Evolutionary conservation across 345 rosid genomes (phyloP).

Genomic region (Reutealis trisperma): DNA sequence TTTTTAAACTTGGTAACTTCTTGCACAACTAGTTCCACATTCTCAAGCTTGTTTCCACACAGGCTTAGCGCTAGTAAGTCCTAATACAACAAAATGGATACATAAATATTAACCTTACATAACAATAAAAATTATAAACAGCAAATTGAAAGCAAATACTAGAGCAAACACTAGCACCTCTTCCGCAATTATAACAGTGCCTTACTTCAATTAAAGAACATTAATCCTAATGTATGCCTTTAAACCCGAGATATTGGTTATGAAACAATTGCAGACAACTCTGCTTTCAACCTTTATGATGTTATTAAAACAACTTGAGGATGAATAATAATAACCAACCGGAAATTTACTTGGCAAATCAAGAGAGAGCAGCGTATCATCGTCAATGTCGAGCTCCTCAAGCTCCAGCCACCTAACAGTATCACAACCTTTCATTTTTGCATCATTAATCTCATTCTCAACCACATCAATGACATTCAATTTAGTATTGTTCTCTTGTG

Average conservation of each 20-base stretch:
- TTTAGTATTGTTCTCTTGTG: constrained; percentile 24
- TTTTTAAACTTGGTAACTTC: constrained; percentile 69
- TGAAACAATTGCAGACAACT: background rate
- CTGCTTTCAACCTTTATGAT: background rate
- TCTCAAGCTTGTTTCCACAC: constrained; percentile 69
- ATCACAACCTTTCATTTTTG: constrained; percentile 50
- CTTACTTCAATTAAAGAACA: background rate
- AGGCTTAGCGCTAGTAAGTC: constrained; percentile 83
- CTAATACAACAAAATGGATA: constrained; percentile 32
- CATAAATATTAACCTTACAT: background rate
- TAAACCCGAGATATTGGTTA: background rate
- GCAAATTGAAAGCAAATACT: background rate
- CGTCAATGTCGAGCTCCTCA: constrained; percentile 68
- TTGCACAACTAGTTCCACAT: constrained; percentile 45
- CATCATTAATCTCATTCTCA: constrained; percentile 49
- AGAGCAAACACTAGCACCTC: background rate
- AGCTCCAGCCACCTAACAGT: constrained; percentile 82
- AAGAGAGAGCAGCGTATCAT: constrained; percentile 56
- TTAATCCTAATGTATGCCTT: background rate
- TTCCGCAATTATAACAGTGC: background rate
- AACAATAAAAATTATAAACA: background rate
- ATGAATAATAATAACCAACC: constrained; percentile 33
- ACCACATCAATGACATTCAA: constrained; percentile 47
- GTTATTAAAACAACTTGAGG: background rate
- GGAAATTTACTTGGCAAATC: constrained; percentile 60